Evolutionary conservation across 495 filamentous ascomycete genomes (phyloP), one percentile per base, ranked within the genome.

Genomic region (Aspergillus cristatus): DNA sequence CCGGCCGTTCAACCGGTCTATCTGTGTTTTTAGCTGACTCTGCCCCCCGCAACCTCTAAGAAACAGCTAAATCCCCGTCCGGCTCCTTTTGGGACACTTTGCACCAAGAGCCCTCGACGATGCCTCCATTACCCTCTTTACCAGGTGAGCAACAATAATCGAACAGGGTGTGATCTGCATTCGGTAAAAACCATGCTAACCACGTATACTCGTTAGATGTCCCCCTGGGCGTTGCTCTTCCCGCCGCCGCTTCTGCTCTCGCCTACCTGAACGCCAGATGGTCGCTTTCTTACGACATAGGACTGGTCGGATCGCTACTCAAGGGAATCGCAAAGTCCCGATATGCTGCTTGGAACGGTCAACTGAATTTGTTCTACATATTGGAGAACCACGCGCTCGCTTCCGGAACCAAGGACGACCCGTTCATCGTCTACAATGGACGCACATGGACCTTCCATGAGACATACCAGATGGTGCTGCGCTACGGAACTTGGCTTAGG

Each of bases 401-500:
- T 25, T 62, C 73, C 17, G 65, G 70, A 14, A 72, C 71, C 1
- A 73, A 66, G 10, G 62, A 79, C 46, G 63, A 68, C 2, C 47
- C 68, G 7, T 89, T 82, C 43, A 64, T 98, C 17, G 72, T 87
- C 31, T 88, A 82, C 51, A 68, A 90, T 46, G 83, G 85, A 40
- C 72, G 67, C 38, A 60, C 67, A 33, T 94, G 86, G 76, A 86
- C 84, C 2, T 95, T 82, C 60, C 76, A 75, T n/a, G 74, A 94
- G 47, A 69, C 78, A 1, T 94, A 98, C 55, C 68, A 86, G 26
- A 76, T 63, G 3, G 72, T 72, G 0, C 62, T 96, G 26, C 82
- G 78, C 38, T 91, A 91, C 48, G 88, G 84, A 13, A 71, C 76
- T 26, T 97, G 84, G 84, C 64, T 97, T 39, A 83, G 82, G 58